These are phyloP conservation scores for Cytospora paraplurivora DNA, from an alignment of 2,329 filamentous ascomycete genomes.

Conservation along the genomic window DNA sequence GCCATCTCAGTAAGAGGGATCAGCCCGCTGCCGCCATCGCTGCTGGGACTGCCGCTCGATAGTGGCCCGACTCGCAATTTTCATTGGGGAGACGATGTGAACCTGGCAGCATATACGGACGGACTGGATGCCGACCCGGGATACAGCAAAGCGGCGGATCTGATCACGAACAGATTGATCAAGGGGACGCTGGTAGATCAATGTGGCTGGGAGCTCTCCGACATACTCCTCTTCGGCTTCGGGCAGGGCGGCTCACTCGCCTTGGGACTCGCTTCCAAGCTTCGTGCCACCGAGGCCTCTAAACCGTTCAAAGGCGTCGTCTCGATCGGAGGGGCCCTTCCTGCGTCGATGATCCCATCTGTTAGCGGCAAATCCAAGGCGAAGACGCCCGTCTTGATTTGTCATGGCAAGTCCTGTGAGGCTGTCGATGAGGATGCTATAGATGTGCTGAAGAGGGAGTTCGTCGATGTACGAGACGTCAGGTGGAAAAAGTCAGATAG, in stretches of 20 bases:
- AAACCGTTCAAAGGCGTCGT: conserved; percentile 49
- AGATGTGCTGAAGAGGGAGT: conserved; percentile 65
- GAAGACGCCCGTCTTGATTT: conserved; percentile 65
- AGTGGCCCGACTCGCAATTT: conserved; percentile 42
- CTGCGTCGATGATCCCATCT: conserved; percentile 53
- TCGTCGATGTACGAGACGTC: conserved; percentile 66
- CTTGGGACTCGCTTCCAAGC: conserved; percentile 54
- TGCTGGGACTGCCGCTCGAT: conserved; percentile 51
- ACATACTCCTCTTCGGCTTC: conserved; percentile 67
- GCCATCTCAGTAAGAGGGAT: conserved; percentile 75
- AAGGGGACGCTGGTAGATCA: conserved; percentile 51
- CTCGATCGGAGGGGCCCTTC: conserved; percentile 57
- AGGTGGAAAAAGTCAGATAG: conserved; percentile 73
- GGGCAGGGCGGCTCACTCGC: conserved; percentile 68
- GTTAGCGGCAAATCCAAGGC: conserved; percentile 54
- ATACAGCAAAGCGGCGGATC: conserved; percentile 50
- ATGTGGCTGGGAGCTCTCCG: conserved; percentile 61
- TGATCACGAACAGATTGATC: conserved; percentile 56
- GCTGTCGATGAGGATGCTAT: conserved; percentile 60
- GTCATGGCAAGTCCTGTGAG: conserved; percentile 53
- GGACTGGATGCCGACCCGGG: conserved; percentile 64
- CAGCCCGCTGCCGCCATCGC: conserved; percentile 65
- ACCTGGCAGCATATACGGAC: conserved; percentile 52
- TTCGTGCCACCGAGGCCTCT: conserved; percentile 36
- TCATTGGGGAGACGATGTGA: conserved; percentile 71